These are phyloP conservation scores for Penicillium sp. DNA, from an alignment of 2,329 filamentous ascomycete genomes.

Conservation along the genomic window DNA sequence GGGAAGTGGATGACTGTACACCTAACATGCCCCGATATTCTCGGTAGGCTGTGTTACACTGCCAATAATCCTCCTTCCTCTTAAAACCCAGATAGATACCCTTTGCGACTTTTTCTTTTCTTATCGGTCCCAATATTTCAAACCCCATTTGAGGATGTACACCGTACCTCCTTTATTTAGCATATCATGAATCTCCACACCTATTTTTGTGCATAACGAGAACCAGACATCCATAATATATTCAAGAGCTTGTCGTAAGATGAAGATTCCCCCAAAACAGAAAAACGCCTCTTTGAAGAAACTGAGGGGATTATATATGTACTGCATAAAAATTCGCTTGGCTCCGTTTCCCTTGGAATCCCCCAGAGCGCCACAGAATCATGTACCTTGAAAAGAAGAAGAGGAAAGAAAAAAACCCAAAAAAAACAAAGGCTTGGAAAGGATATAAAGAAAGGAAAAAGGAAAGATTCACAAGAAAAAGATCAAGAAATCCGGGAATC, in stretches of 20 bases:
- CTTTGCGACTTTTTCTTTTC: not conserved
- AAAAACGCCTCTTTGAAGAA: not conserved
- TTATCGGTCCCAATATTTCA: not conserved
- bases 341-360: not conserved
- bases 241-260: not conserved
- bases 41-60: not conserved
- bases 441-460: not conserved
- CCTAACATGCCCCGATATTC: not conserved
- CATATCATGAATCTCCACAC: not conserved
- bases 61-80: not conserved
- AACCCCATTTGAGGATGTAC: not conserved
- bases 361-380: conserved; percentile 3
- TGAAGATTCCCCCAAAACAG: not conserved
- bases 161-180: not conserved
- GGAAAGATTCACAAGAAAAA: not conserved
- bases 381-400: conserved; percentile 1
- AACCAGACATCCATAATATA: not conserved
- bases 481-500: not conserved
- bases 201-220: not conserved
- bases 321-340: conserved; percentile 9
- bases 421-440: not conserved
- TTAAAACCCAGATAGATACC: not conserved
- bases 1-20: not conserved
- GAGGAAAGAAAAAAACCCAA: not conserved
- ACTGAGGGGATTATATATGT: conserved; percentile 6